phyloP scores from a whole-genome alignment of 768 basidiomycete species.

The Dioszegia hungarica region DNA sequence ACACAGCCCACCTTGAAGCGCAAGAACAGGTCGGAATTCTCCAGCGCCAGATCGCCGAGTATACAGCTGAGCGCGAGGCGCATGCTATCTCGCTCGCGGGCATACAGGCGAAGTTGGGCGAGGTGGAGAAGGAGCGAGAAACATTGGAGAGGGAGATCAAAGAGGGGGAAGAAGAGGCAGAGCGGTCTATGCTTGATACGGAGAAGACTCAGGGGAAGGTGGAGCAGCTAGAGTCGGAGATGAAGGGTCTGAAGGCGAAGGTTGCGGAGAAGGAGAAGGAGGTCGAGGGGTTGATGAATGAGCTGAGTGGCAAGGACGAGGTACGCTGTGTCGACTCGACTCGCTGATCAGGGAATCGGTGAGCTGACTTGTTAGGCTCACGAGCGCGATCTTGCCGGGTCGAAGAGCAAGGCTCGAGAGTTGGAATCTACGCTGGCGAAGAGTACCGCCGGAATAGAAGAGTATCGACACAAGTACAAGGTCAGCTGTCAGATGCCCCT shows the following conservation, averaged over 20 bases:
- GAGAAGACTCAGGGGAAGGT: background rate
- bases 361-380: too few species aligned
- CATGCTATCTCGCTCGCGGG: background rate
- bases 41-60: constrained; percentile 3
- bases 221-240: constrained; percentile 1
- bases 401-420: too few species aligned
- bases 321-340: too few species aligned
- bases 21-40: background rate
- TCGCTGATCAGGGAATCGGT: too few species aligned
- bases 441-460: background rate
- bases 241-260: background rate
- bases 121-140: constrained; percentile 3
- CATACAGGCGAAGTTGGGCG: background rate
- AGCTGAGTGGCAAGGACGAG: background rate
- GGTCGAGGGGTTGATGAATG: background rate
- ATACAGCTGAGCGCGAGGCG: background rate
- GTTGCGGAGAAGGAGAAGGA: constrained; percentile 2
- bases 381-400: too few species aligned
- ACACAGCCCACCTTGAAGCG: background rate
- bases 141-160: background rate
- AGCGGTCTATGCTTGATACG: background rate
- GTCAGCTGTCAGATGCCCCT: background rate
- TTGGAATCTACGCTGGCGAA: too few species aligned
- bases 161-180: background rate
- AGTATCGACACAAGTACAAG: background rate